Evolutionary conservation across 2,329 filamentous ascomycete species (phyloP), one percentile per base, ranked within the genome.

Genomic region (Ceratocystis albifundus): DNA sequence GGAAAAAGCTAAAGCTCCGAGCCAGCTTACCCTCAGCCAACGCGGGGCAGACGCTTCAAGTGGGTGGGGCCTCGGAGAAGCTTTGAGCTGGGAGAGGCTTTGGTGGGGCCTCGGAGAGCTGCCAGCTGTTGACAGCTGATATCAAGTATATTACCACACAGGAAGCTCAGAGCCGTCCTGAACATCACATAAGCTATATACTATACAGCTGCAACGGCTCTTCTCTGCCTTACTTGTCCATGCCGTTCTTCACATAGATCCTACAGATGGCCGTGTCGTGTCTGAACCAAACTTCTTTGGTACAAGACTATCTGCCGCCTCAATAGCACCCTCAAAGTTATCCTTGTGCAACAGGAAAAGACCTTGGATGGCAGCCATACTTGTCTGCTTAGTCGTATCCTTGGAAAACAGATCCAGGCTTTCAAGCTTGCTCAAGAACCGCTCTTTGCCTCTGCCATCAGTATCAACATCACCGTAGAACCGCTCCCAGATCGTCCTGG

Each of bases 311-410:
- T 89, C 86, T 1, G 87, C 88, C 87, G 89, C 91, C 17, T 79
- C 77, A 70, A 97, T 92, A 15, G 93, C 93, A 1, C 93, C 91
- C 70, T 91, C 82, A 80, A 92, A 88, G 71, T 96, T 83, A 69
- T 87, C 88, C 77, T 99, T 99, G 77, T 97, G 95, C 75, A 95
- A 96, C 74, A 97, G 75, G 75, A 99, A 99, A 57, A 99, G 76
- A 0, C 94, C 94, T 76, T 99, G 94, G 36, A 99, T 85, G 25
- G 91, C 90, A 32, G 94, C 94, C 3, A 93, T 92, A 74, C 92
- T 97, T 17, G 90, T 89, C 67, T 78, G 78, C 61, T 79, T 78
- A 50, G 77, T 75, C 3, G 77, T 79, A 30, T 65, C 67, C 2
- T 82, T 79, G 20, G 84, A 82, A 65, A 95, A 84, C 30, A 96